These are phyloP conservation scores for Mrakia gelida DNA, from an alignment of 768 basidiomycete species.

Conservation along the genomic window DNA sequence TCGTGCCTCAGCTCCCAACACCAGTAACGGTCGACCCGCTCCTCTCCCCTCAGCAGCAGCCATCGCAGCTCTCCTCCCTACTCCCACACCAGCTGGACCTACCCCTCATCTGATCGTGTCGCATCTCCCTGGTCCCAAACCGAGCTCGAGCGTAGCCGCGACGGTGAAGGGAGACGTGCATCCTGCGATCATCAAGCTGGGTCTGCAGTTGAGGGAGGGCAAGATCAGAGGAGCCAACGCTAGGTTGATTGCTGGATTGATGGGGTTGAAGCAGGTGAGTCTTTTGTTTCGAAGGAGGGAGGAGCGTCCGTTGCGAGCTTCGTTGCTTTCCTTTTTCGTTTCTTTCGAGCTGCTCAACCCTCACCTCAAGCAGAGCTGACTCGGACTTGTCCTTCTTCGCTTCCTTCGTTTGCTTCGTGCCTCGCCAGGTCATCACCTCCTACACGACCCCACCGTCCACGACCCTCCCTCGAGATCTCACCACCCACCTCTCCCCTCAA, in stretches of 20 bases:
- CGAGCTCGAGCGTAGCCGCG: slow-evolving; percentile 2
- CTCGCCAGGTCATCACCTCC: slow-evolving; percentile 74
- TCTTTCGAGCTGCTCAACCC: neutral
- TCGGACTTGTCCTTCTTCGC: neutral
- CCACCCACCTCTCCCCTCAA: slow-evolving; percentile 87
- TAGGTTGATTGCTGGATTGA: slow-evolving; percentile 84
- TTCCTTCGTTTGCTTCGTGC: neutral
- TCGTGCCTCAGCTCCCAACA: neutral
- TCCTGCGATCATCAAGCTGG: slow-evolving; percentile 78
- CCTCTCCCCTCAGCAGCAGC: neutral
- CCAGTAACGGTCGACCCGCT: neutral
- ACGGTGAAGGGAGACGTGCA: slow-evolving; percentile 75
- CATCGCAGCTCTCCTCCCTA: neutral
- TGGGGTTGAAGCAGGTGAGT: slow-evolving; percentile 80
- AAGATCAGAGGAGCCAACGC: slow-evolving; percentile 92
- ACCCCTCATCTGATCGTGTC: slow-evolving; percentile 30
- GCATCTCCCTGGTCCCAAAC: slow-evolving; percentile 27
- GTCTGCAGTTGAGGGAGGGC: slow-evolving; percentile 85
- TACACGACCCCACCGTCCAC: slow-evolving; percentile 81
- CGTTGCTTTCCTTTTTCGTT: too few species aligned
- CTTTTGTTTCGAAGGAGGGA: slow-evolving; percentile 38
- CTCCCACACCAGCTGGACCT: neutral
- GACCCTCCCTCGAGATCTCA: slow-evolving; percentile 82
- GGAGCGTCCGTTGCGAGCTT: neutral
- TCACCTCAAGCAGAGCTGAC: neutral